Percentiles rank a stretch among this genome's conserved stretches.
These are phyloP conservation scores for Dacryopinax spathularia DNA, from an alignment of 768 basidiomycete species.

Conservation along the genomic window DNA sequence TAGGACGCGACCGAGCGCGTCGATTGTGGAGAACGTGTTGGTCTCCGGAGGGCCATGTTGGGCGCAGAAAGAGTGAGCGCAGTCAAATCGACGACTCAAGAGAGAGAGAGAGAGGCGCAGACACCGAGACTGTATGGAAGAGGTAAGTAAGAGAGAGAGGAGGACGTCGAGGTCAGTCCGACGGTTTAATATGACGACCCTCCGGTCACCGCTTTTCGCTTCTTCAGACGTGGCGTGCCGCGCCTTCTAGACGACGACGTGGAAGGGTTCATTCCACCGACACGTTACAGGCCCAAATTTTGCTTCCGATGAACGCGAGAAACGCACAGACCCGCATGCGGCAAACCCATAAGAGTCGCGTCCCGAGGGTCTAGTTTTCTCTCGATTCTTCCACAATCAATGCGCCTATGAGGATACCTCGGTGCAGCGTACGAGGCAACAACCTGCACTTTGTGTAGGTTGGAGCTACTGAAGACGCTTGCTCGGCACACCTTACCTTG, in stretches of 20 bases:
- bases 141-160: background rate
- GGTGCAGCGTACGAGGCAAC: background rate
- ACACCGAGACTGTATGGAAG: background rate
- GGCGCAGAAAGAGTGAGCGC: background rate
- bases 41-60: constrained; percentile 1
- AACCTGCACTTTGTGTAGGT: background rate
- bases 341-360: background rate
- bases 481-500: constrained; percentile 4
- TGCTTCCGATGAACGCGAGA: background rate
- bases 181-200: background rate
- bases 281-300: background rate
- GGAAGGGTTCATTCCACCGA: background rate
- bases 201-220: background rate
- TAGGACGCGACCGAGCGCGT: constrained; percentile 5
- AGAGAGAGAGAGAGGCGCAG: background rate
- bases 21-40: background rate
- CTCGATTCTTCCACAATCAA: constrained; percentile 4
- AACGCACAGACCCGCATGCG: background rate
- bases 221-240: constrained; percentile 2
- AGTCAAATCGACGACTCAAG: background rate
- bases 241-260: background rate
- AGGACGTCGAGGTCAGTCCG: background rate
- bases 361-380: background rate
- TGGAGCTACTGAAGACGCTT: constrained; percentile 3
- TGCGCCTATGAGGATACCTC: constrained; percentile 3